Conservation (phyloP, 108 stramenopile species). For the Cyclotella kingstonii region DNA sequence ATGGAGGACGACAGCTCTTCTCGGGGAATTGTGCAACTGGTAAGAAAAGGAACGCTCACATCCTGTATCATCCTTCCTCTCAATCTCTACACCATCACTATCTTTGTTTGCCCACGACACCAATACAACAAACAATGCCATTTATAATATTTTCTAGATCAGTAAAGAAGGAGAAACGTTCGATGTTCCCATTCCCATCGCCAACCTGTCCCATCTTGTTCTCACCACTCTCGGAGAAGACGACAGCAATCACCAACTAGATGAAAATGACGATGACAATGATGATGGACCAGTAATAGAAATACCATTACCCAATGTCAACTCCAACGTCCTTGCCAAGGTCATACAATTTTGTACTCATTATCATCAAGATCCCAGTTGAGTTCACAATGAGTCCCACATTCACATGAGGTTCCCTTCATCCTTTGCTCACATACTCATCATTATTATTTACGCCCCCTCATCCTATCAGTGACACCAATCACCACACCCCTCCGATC, state of each 20-base stretch:
- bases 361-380: slow-evolving; percentile 55
- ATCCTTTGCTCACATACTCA: neutral
- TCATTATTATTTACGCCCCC: neutral
- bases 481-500: slow-evolving; percentile 97
- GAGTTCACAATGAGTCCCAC: neutral
- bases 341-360: slow-evolving; percentile 97
- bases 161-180: slow-evolving; percentile 93
- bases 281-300: slow-evolving; percentile 76
- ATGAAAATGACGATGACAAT: slow-evolving; percentile 74
- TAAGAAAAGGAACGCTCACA: too few species aligned
- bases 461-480: slow-evolving; percentile 75
- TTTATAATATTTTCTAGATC: slow-evolving; percentile 26
- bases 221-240: slow-evolving; percentile 89
- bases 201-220: slow-evolving; percentile 90
- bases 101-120: too few species aligned
- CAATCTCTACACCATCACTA: too few species aligned
- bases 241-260: too few species aligned
- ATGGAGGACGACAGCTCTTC: too few species aligned
- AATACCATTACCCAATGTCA: slow-evolving; percentile 97
- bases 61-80: too few species aligned
- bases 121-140: neutral
- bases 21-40: too few species aligned
- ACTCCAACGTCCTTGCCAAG: slow-evolving; percentile 87
- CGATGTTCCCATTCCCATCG: slow-evolving; percentile 87
- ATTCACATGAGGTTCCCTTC: neutral